phyloP scores from a whole-genome alignment of 1,284 basidiomycete genomes.

The Coniferiporia sulphurascens region DNA sequence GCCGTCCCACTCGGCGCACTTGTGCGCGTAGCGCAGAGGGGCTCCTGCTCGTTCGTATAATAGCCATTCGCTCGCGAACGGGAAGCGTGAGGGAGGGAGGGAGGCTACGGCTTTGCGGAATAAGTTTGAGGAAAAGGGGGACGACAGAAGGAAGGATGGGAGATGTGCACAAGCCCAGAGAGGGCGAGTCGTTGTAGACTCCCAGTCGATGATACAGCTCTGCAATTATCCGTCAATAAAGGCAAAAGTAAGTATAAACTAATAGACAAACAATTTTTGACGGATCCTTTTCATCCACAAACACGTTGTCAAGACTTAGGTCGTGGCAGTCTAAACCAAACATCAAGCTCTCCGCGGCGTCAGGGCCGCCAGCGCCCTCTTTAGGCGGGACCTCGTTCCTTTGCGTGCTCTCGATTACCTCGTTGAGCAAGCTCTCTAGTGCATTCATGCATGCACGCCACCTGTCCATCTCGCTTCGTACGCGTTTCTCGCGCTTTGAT shows the following conservation, averaged over 20 bases:
- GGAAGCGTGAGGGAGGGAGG: constrained; percentile 29
- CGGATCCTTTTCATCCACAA: constrained; percentile 64
- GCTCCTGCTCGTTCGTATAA: constrained; percentile 60
- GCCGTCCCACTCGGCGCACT: constrained; percentile 78
- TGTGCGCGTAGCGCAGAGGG: constrained; percentile 65
- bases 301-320: constrained; percentile 73
- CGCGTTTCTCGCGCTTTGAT: constrained; percentile 52
- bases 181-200: constrained; percentile 75
- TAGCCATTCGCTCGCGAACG: constrained; percentile 54
- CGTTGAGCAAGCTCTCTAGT: constrained; percentile 31
- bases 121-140: constrained; percentile 62
- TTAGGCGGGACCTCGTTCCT: constrained; percentile 19
- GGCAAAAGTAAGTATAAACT: constrained; percentile 3
- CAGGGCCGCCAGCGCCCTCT: constrained; percentile 19
- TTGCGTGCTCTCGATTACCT: constrained; percentile 4
- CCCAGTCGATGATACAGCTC: constrained; percentile 84
- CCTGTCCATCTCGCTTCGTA: constrained; percentile 61
- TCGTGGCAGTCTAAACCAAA: constrained; percentile 77
- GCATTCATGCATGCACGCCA: constrained; percentile 64
- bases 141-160: constrained; percentile 70
- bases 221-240: constrained; percentile 27
- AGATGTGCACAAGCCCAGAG: constrained; percentile 79
- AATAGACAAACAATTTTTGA: constrained; percentile 57
- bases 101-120: constrained; percentile 58
- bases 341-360: constrained; percentile 38